Evolutionary conservation across 2,329 filamentous ascomycete genomes (phyloP).

Genomic region (Beauveria australis): DNA sequence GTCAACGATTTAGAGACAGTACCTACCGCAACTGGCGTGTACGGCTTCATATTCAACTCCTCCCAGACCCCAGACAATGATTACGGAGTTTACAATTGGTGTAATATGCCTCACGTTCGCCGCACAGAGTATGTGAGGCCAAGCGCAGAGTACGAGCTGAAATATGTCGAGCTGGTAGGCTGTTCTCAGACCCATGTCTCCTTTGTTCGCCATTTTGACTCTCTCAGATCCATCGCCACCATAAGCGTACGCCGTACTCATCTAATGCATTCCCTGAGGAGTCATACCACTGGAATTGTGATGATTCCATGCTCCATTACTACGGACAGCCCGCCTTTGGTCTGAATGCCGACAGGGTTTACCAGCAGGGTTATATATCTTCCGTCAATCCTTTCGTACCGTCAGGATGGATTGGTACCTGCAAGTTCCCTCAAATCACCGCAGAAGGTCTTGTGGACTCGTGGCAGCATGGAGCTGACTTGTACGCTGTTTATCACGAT

Average conservation of each 20-base stretch:
- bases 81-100: conserved; percentile 69
- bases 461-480: conserved; percentile 66
- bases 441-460: conserved; percentile 63
- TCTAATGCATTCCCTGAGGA: conserved; percentile 70
- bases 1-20: conserved; percentile 55
- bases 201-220: not conserved
- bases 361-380: conserved; percentile 57
- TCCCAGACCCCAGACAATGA: conserved; percentile 46
- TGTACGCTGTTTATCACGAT: conserved; percentile 68
- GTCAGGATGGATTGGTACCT: conserved; percentile 62
- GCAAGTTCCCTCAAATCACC: conserved; percentile 77
- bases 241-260: conserved; percentile 76
- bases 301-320: conserved; percentile 61
- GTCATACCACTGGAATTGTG: conserved; percentile 63
- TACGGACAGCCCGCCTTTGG: conserved; percentile 52
- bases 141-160: conserved; percentile 49
- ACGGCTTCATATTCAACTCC: conserved; percentile 67
- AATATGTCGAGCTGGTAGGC: conserved; percentile 68
- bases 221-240: conserved; percentile 65
- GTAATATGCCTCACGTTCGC: conserved; percentile 83
- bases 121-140: conserved; percentile 52
- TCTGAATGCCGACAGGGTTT: conserved; percentile 44
- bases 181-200: not conserved
- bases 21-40: conserved; percentile 51
- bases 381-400: conserved; percentile 58